Evolutionary conservation across 75 land plant genomes (phyloP).

Genomic region (Selaginella tamariscina): DNA sequence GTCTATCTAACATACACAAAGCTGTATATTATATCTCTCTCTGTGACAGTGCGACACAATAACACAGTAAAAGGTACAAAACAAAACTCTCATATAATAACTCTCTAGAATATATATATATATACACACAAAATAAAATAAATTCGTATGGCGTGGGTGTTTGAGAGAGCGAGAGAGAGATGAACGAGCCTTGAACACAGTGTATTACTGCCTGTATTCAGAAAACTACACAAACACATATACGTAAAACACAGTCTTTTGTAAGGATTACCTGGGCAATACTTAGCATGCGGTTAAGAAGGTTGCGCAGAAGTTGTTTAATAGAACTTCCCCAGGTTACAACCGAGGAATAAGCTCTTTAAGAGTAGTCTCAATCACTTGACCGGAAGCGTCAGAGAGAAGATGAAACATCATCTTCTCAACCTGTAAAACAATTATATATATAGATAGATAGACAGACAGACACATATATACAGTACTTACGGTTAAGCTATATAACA

Average conservation of each 20-base stretch:
- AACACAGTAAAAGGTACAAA: no score
- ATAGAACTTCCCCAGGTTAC: constrained; percentile 42
- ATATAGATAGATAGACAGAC: background rate
- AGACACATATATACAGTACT: background rate
- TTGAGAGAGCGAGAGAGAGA: background rate
- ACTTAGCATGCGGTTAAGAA: constrained; percentile 58
- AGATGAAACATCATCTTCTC: constrained; percentile 90
- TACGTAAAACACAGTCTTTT: background rate
- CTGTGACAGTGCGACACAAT: no score
- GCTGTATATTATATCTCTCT: no score
- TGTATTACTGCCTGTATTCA: no score
- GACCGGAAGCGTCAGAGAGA: constrained; percentile 76
- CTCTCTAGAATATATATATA: background rate
- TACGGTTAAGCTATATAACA: background rate
- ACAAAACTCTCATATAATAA: background rate
- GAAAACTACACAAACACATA: no score
- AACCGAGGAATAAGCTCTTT: constrained; percentile 75
- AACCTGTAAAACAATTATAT: constrained; percentile 37
- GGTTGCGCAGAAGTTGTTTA: constrained; percentile 46
- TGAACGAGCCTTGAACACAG: no score
- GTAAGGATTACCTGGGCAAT: constrained; percentile 55
- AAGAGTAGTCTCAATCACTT: constrained; percentile 69
- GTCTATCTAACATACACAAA: no score
- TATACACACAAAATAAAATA: background rate
- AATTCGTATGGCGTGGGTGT: no score